These are phyloP conservation scores for Nannizzia gypsea DNA, from an alignment of 2,329 filamentous ascomycete genomes.

Conservation along the genomic window DNA sequence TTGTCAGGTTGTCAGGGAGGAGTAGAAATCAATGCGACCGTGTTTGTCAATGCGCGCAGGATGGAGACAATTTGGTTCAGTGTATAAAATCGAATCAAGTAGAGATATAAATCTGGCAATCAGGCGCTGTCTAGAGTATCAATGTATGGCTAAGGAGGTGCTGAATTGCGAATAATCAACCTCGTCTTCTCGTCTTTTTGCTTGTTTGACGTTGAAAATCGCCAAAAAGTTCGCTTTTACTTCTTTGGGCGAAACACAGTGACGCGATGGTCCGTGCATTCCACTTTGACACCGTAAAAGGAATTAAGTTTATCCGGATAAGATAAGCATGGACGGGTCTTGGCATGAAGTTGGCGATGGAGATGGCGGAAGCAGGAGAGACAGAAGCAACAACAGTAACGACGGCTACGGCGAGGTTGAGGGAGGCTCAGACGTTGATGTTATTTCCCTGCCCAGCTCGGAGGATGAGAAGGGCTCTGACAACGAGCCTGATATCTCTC, in stretches of 20 bases:
- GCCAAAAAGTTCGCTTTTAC: background rate
- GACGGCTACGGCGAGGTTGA: background rate
- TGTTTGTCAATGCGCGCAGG: background rate
- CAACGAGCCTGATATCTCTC: conserved; percentile 1
- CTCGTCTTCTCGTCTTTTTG: background rate
- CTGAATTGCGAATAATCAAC: too few relatives aligned
- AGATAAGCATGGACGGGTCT: background rate
- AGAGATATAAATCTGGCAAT: background rate
- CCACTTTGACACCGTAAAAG: background rate
- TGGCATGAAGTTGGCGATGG: background rate
- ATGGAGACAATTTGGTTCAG: background rate
- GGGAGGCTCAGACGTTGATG: background rate
- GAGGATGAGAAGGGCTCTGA: conserved; percentile 5
- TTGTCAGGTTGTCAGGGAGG: background rate
- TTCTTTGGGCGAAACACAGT: background rate
- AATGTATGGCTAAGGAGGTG: background rate
- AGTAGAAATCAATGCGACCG: background rate
- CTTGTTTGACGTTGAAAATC: background rate
- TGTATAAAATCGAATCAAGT: background rate
- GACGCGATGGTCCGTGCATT: conserved; percentile 1
- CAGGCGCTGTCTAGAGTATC: background rate
- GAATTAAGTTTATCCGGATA: background rate
- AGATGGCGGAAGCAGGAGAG: background rate
- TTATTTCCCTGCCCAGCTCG: background rate
- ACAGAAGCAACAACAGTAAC: background rate